Base-by-base conservation (phyloP, 2,329 filamentous ascomycete genomes). In the Mycosphaerella arachidis region DNA sequence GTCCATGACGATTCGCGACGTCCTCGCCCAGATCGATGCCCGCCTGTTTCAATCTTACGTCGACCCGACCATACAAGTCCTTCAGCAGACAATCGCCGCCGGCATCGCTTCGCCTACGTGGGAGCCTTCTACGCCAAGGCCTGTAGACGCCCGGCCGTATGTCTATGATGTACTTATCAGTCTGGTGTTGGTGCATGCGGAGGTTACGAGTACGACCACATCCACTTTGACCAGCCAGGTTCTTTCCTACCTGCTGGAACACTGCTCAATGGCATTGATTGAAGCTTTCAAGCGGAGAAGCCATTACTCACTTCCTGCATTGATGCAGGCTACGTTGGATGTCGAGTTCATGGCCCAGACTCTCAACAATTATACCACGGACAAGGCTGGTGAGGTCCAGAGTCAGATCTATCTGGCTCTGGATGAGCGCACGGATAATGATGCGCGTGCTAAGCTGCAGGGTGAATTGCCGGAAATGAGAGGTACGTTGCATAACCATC, bases 301-400 rank as follows among this genome's bases (percentile, higher is more conserved):
- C 18, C 64, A 88, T 6, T 97, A 94, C 76, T 83, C 86, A 1
- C 85, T 99, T 0, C 81, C 88, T 5, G 88, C 90, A 6, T 84
- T 99, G 54, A 96, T 97, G 87, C 95, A 99, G 76, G 95, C 95
- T 1, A 99, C 94, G 0, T 84, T 99, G 1, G 94, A 99, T 71
- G 92, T 97, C 1, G 94, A 99, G 75, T 97, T 99, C 72, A 87
- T 97, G 59, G 91, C 92, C 0, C 94, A 99, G 78, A 97, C 93
- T 5, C 82, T 99, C 35, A 90, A 85, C 62, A 88, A 92, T 67
- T 99, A 95, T 75, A 94, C 91, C 0, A 94, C 91, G 0, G 89
- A 96, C 59, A 83, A 86, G 54, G 91, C 92, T 3, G 86, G 86
- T 7, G 86, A 92, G 72, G 82, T 90, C 13, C 94, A 97, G 77